Evolutionary conservation across 441 rosid genomes (phyloP), one percentile per base, ranked within the genome.

Genomic region (Codiaeum variegatum): DNA sequence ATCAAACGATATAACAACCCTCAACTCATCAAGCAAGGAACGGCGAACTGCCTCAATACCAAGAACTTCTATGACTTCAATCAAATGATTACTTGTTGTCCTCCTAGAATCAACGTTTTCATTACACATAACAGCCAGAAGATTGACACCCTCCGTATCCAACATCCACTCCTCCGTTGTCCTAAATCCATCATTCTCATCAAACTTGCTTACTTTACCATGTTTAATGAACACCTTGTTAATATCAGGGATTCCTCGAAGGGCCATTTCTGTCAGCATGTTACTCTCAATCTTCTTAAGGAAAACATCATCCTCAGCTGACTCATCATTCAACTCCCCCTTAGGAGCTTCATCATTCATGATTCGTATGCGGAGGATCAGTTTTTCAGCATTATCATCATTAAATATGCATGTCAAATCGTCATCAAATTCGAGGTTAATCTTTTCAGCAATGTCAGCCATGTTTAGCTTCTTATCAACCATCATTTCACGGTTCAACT

Each of bases 401-500:
- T 91, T 96, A 80, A 93, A 93, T 70, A 96, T 96, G 77, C 99
- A 96, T 66, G 94, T 96, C 82, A 96, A 81, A 78, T 93, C 99
- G 79, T 90, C 96, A 77, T 91, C 97, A 77, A 96, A 96, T 80
- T 91, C 98, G 56, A 78, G 90, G 82, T 93, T 91, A 79, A 96
- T 96, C 87, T 96, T 96, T 86, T 88, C 97, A 7, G 99, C 97
- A 82, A 96, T 93, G 76, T 90, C 92, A 26, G 97, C 98, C 99
- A 96, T 93, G 85, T 91, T 93, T 63, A 96, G 77, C 81, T 96
- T 96, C 88, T 96, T 96, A 81, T 96, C 98, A 72, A 96, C 91
- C 99, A 93, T 96, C 99, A 96, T 96, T 83, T 91, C 99, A 52
- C 99, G 97, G 76, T 96, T 96, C 90, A 96, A 72, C 83, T 96